Conservation (phyloP, 257 asterid genomes). For the Echium plantagineum region DNA sequence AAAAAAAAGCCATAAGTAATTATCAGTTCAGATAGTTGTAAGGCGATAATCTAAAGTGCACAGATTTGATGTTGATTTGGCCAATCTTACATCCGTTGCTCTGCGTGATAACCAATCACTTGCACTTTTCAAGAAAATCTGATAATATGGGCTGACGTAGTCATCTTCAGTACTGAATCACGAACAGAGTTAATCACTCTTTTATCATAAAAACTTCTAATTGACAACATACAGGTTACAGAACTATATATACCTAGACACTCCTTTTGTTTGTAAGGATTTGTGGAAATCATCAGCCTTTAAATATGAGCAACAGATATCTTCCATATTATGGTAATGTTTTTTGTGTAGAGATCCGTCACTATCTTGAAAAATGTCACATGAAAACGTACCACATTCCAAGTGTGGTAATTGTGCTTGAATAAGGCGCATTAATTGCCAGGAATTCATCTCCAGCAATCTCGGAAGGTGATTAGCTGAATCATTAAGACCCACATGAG, state of each 20-base stretch:
- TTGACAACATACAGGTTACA: neutral
- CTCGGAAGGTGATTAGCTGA: constrained; percentile 64
- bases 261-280: constrained; percentile 38
- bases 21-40: neutral
- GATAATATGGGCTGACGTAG: constrained; percentile 21
- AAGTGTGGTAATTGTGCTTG: constrained; percentile 44
- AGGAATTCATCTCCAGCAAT: constrained; percentile 65
- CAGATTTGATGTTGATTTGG: neutral
- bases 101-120: constrained; percentile 77
- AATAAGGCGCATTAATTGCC: constrained; percentile 77
- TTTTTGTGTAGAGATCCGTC: constrained; percentile 16
- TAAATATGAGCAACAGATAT: constrained; percentile 59
- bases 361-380: constrained; percentile 17
- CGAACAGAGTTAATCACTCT: constrained; percentile 8
- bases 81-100: constrained; percentile 65
- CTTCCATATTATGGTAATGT: constrained; percentile 24
- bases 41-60: neutral
- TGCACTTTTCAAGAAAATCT: constrained; percentile 45
- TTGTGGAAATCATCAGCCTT: constrained; percentile 49
- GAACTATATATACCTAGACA: constrained; percentile 30
- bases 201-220: neutral
- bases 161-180: constrained; percentile 33
- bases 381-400: constrained; percentile 36
- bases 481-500: constrained; percentile 16
- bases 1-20: neutral